phyloP scores from a whole-genome alignment of 192 early-diverging fungal species.

The Coemansia sp. region DNA sequence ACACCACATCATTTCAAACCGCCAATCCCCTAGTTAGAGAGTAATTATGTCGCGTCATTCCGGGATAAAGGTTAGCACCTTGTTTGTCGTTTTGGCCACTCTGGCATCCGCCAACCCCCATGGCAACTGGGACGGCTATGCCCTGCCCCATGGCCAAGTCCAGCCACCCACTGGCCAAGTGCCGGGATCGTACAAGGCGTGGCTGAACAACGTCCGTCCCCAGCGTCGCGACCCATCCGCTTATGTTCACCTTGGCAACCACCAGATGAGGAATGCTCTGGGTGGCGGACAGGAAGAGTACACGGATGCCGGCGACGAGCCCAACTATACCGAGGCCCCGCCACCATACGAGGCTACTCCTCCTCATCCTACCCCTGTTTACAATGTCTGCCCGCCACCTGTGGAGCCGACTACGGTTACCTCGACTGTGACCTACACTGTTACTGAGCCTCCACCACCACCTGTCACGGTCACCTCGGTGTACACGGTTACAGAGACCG shows the following conservation, averaged over 20 bases:
- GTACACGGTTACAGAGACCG: conserved; percentile 18
- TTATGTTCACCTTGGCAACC: not conserved
- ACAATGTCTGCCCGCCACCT: conserved; percentile 18
- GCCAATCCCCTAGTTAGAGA: not conserved
- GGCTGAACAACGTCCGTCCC: not conserved
- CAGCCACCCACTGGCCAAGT: not conserved
- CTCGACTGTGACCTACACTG: conserved; percentile 8
- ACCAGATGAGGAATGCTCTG: conserved; percentile 3
- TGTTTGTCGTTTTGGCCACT: conserved; percentile 26
- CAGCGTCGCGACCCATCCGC: not conserved
- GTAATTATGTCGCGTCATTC: not conserved
- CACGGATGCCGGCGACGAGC: conserved; percentile 12
- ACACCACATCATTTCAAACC: not conserved
- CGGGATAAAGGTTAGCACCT: conserved; percentile 30
- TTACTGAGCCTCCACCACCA: conserved; percentile 33
- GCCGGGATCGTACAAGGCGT: not conserved
- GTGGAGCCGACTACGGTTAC: conserved; percentile 17
- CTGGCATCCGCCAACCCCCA: conserved; percentile 15
- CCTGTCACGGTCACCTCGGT: conserved; percentile 39
- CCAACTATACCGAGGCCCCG: conserved; percentile 12
- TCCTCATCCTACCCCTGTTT: conserved; percentile 2
- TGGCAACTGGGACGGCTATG: conserved; percentile 19
- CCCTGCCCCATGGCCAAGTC: not conserved
- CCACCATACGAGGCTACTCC: conserved; percentile 13
- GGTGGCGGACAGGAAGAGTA: conserved; percentile 1